A percentile compares a stretch with the other conserved stretches of the same genome.
These are phyloP conservation scores for Pseudonectria foliicola DNA, from an alignment of 2,329 filamentous ascomycete species.

Conservation along the genomic window DNA sequence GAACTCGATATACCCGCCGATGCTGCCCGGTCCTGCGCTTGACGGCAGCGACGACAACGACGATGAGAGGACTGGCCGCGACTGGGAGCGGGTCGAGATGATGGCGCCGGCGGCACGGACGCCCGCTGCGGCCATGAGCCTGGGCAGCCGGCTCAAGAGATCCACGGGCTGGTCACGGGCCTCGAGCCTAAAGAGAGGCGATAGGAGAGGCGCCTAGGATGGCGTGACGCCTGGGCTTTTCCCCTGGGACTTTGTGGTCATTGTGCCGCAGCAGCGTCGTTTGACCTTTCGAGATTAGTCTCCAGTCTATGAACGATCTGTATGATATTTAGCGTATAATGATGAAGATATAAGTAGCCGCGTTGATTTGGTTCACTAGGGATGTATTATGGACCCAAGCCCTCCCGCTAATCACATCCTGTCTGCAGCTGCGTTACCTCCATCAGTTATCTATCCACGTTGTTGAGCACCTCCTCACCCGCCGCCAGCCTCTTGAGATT, in stretches of 20 bases:
- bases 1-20: slow-evolving; percentile 15
- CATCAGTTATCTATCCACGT: slow-evolving; percentile 5
- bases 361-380: neutral
- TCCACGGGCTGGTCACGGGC: slow-evolving; percentile 41
- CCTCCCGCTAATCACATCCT: too few species aligned
- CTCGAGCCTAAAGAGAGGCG: slow-evolving; percentile 31
- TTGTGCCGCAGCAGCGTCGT: too few species aligned
- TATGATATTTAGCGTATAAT: neutral
- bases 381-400: neutral
- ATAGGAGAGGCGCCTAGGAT: slow-evolving; percentile 15
- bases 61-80: slow-evolving; percentile 17
- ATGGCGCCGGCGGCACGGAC: slow-evolving; percentile 16
- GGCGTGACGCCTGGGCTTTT: neutral
- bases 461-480: slow-evolving; percentile 23
- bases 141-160: slow-evolving; percentile 40
- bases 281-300: too few species aligned
- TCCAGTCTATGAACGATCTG: neutral
- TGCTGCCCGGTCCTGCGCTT: slow-evolving; percentile 24
- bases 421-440: neutral
- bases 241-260: too few species aligned
- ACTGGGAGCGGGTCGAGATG: slow-evolving; percentile 23
- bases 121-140: slow-evolving; percentile 8
- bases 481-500: slow-evolving; percentile 24
- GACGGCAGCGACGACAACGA: slow-evolving; percentile 19
- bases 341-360: too few species aligned